These are phyloP conservation scores for Metschnikowia similis DNA, from an alignment of 805 yeast genomes.

Conservation along the genomic window DNA sequence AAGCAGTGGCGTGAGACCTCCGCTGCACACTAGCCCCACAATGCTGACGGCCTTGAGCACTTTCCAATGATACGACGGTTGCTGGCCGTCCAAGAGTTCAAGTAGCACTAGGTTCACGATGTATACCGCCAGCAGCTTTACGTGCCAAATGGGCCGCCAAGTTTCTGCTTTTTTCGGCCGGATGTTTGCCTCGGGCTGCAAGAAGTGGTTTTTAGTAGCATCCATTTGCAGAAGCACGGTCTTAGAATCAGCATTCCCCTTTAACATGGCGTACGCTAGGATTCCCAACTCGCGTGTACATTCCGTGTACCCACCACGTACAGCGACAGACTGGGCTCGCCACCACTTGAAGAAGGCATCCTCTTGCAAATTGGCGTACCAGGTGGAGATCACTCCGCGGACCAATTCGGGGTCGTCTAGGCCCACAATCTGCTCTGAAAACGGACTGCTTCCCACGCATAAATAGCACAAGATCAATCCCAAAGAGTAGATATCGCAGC, in stretches of 20 bases:
- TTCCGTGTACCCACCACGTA: conserved; percentile 5
- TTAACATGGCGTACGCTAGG: conserved; percentile 30
- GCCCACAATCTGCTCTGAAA: conserved; percentile 12
- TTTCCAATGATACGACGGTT: background rate
- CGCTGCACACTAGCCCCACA: background rate
- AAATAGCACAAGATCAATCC: conserved; percentile 79
- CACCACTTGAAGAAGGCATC: conserved; percentile 27
- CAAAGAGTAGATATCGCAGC: conserved; percentile 76
- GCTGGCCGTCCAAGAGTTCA: background rate
- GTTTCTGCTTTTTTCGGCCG: background rate
- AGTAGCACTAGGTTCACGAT: background rate
- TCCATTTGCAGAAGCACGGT: background rate
- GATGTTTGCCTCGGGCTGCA: background rate
- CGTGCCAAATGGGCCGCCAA: background rate
- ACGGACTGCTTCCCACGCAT: conserved; percentile 71
- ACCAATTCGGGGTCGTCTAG: conserved; percentile 27
- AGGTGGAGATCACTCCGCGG: conserved; percentile 23
- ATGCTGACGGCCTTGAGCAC: background rate
- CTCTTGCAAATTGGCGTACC: conserved; percentile 25
- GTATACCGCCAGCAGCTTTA: background rate
- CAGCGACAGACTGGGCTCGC: background rate
- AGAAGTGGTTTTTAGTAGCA: background rate
- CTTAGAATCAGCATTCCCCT: conserved; percentile 17
- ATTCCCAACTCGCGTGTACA: conserved; percentile 15
- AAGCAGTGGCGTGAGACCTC: background rate